A percentile compares a stretch with the other conserved stretches of the same genome.
These are phyloP conservation scores for Aspergillus transmontanensis DNA, from an alignment of 2,329 filamentous ascomycete species.

Conservation along the genomic window DNA sequence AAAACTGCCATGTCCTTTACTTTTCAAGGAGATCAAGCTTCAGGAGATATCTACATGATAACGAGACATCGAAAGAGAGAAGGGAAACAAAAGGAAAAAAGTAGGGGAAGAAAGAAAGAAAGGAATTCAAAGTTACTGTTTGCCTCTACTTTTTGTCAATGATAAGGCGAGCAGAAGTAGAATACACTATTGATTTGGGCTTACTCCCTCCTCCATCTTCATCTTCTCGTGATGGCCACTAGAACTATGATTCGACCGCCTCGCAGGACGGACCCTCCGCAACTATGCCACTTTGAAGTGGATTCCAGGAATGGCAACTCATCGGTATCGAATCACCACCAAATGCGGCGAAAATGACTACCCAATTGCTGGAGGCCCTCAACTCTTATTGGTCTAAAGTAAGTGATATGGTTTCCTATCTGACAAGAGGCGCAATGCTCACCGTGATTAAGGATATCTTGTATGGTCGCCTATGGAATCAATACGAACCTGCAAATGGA, in stretches of 20 bases:
- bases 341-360: neutral
- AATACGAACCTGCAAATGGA: neutral
- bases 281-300: neutral
- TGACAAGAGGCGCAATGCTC: neutral
- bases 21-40: neutral
- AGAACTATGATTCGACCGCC: neutral
- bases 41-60: too few relatives aligned
- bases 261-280: neutral
- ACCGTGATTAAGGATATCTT: neutral
- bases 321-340: neutral
- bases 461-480: neutral
- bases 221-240: neutral
- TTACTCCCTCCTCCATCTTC: neutral
- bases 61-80: neutral
- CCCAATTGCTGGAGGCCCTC: neutral
- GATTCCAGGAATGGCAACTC: neutral
- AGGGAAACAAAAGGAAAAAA: neutral
- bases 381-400: neutral
- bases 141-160: neutral
- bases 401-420: neutral
- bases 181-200: neutral
- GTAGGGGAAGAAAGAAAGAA: neutral
- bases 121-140: neutral
- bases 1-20: neutral
- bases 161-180: neutral